Conservation (phyloP, 768 basidiomycete genomes). For the Panus rudis region DNA sequence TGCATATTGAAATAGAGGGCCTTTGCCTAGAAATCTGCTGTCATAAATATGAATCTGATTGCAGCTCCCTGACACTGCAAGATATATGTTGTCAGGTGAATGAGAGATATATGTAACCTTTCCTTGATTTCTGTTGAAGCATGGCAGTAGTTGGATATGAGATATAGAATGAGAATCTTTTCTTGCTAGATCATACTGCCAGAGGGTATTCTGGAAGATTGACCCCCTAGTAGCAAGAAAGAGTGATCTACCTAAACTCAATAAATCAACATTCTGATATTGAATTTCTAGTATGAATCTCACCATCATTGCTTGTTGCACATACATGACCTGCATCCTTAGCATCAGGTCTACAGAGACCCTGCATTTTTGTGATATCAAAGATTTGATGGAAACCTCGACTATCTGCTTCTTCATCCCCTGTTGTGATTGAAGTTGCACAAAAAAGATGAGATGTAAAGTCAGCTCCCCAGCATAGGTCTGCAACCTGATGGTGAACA, state of each 20-base stretch:
- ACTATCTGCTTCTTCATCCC: no score
- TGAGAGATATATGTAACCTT: constrained; percentile 40
- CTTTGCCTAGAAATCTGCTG: constrained; percentile 40
- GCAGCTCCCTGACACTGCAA: constrained; percentile 55
- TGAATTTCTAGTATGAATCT: no score
- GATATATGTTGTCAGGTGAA: constrained; percentile 57
- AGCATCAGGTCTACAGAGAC: no score
- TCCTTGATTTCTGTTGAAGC: constrained; percentile 11
- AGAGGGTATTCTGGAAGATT: neutral
- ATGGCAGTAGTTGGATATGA: neutral
- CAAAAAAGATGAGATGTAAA: no score
- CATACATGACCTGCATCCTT: no score
- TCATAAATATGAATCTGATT: constrained; percentile 60
- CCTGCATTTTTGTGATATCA: no score
- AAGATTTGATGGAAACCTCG: no score
- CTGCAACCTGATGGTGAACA: no score
- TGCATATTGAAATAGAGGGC: constrained; percentile 39
- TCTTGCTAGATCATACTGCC: neutral
- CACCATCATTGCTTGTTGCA: no score
- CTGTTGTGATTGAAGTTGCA: no score
- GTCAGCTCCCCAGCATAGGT: no score
- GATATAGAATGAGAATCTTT: neutral
- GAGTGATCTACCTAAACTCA: neutral
- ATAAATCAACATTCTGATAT: no score
- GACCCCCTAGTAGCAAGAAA: neutral